Conservation (phyloP, 2,329 filamentous ascomycete genomes). For the Alternaria triticina region DNA sequence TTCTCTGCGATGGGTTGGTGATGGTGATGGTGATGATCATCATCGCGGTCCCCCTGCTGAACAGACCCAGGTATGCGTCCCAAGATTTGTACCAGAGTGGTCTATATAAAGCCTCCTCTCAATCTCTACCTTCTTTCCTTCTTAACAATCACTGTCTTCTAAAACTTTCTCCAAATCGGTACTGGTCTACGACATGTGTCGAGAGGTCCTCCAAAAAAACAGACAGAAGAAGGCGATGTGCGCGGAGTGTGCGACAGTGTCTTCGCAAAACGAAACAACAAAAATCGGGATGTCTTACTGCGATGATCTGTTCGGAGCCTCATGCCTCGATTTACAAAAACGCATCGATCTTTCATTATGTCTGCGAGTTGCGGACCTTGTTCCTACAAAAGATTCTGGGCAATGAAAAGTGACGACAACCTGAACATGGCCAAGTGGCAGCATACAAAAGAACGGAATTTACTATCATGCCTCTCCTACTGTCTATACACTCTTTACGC, state of each 20-base stretch:
- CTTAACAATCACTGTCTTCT: too few species aligned
- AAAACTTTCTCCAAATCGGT: too few species aligned
- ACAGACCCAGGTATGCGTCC: fast-evolving
- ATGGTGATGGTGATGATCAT: background rate
- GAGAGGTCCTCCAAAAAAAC: too few species aligned
- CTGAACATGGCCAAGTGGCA: fast-evolving
- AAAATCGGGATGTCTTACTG: background rate
- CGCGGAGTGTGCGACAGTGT: background rate
- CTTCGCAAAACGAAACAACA: background rate
- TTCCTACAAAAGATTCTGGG: background rate
- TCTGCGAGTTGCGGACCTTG: background rate
- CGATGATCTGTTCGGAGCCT: background rate
- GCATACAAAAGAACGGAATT: background rate
- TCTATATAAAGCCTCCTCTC: too few species aligned
- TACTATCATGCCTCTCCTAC: background rate
- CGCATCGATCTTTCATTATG: fast-evolving
- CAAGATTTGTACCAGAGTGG: too few species aligned
- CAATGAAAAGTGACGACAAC: fast-evolving
- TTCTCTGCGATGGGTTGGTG: background rate
- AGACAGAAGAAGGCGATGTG: background rate
- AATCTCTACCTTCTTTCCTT: too few species aligned
- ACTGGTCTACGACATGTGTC: too few species aligned
- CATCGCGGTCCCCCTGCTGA: background rate
- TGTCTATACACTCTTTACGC: background rate
- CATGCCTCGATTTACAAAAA: background rate